These are phyloP conservation scores for Pseudonectria foliicola DNA, from an alignment of 2,329 filamentous ascomycete species.

Conservation along the genomic window DNA sequence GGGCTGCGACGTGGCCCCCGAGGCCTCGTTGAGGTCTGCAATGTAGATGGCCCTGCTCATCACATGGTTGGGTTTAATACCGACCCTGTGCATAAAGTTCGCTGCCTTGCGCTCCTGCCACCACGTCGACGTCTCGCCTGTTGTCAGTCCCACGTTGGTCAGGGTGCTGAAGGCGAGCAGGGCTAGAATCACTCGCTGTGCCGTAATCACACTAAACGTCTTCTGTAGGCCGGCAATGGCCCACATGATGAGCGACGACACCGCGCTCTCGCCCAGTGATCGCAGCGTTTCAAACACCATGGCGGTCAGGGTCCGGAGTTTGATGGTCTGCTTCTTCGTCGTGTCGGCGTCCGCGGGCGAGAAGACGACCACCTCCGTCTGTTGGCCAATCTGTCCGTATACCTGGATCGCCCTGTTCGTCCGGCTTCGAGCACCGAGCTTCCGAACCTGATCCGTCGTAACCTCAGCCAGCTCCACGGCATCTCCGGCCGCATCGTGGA, in stretches of 20 bases:
- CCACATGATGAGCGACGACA: conserved; percentile 73
- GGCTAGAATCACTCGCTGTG: conserved; percentile 66
- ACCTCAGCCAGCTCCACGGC: conserved; percentile 69
- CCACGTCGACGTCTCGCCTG: conserved; percentile 68
- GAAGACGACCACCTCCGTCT: conserved; percentile 57
- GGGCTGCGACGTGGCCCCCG: conserved; percentile 28
- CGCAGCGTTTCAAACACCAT: conserved; percentile 66
- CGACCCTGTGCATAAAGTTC: conserved; percentile 74
- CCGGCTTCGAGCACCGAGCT: conserved; percentile 64
- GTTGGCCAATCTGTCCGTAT: conserved; percentile 67
- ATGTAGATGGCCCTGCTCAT: conserved; percentile 86
- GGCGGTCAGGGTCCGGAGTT: conserved; percentile 54
- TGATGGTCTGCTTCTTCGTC: conserved; percentile 52
- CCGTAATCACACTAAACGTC: conserved; percentile 60
- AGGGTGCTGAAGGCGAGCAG: conserved; percentile 62
- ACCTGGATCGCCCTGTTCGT: conserved; percentile 74
- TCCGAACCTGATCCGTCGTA: conserved; percentile 69
- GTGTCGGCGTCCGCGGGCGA: conserved; percentile 41
- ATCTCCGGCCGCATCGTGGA: conserved; percentile 66
- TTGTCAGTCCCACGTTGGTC: conserved; percentile 69
- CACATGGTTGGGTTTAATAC: conserved; percentile 67
- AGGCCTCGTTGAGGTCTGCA: conserved; percentile 65
- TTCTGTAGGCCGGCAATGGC: conserved; percentile 59
- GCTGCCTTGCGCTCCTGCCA: conserved; percentile 77
- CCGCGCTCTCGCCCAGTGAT: conserved; percentile 68